Conservation (phyloP, 345 rosid species). For the Citrus glauca region DNA sequence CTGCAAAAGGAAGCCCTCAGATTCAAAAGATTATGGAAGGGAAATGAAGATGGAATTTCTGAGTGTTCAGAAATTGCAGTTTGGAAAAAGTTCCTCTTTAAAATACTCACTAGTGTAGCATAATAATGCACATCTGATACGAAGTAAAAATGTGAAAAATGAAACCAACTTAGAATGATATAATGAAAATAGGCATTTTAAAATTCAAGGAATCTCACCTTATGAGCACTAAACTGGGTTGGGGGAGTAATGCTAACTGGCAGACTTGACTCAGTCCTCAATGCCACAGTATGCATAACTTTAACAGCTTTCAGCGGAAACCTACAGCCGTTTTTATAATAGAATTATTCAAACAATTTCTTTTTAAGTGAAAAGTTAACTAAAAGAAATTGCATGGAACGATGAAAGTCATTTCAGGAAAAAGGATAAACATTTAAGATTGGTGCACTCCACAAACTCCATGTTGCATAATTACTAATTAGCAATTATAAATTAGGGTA, state of each 20-base stretch:
- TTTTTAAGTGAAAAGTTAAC: neutral
- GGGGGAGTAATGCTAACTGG: constrained; percentile 54
- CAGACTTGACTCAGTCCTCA: constrained; percentile 83
- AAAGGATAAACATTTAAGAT: neutral
- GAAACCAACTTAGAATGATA: neutral
- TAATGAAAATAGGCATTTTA: neutral
- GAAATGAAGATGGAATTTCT: neutral
- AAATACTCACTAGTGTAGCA: neutral
- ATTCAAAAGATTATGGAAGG: constrained; percentile 14
- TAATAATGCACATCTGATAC: neutral
- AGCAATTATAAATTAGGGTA: too few species aligned
- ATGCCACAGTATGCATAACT: constrained; percentile 92
- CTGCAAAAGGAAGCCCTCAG: constrained; percentile 41
- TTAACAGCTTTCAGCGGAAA: constrained; percentile 89
- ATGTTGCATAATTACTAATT: neutral
- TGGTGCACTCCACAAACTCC: neutral
- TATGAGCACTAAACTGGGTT: constrained; percentile 37
- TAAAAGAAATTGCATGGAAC: neutral
- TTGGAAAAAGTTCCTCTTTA: neutral
- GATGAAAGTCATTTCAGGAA: neutral
- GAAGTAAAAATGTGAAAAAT: neutral
- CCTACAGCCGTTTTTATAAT: constrained; percentile 31
- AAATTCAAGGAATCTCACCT: constrained; percentile 38
- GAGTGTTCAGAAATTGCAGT: neutral
- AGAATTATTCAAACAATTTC: neutral